Percentiles rank a stretch among this genome's conserved stretches.
These are phyloP conservation scores for Fraxinus angustifolia DNA, from an alignment of 305 asterid species.

Conservation along the genomic window DNA sequence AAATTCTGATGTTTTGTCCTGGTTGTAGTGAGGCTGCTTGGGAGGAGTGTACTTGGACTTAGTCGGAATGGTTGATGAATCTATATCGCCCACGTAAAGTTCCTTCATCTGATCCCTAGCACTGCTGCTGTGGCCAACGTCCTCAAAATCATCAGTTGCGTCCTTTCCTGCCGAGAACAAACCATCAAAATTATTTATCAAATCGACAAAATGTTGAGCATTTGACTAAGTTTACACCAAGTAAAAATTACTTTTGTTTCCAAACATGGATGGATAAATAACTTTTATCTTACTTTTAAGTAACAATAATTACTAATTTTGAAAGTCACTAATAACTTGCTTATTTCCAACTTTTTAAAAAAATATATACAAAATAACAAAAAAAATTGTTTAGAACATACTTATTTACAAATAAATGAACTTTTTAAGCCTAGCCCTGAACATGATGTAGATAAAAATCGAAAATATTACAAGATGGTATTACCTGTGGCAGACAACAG, in stretches of 20 bases:
- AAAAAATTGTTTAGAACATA: not conserved
- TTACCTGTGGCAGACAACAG: slow-evolving; percentile 73
- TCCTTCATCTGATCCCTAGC: slow-evolving; percentile 73
- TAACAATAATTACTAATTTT: not conserved
- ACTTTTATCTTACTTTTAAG: not conserved
- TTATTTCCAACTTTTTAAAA: not conserved
- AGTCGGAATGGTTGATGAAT: slow-evolving; percentile 53
- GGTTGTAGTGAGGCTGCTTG: slow-evolving; percentile 81
- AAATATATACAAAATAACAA: no score
- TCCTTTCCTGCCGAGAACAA: slow-evolving; percentile 59
- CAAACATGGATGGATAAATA: not conserved
- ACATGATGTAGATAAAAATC: not conserved
- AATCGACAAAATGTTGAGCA: not conserved
- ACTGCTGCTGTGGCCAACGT: slow-evolving; percentile 72
- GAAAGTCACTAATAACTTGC: not conserved
- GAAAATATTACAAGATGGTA: not conserved
- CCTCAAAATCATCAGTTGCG: slow-evolving; percentile 94
- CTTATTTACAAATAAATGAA: not conserved
- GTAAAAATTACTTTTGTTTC: not conserved
- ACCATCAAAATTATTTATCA: not conserved
- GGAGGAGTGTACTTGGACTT: slow-evolving; percentile 64
- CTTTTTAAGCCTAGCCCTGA: not conserved
- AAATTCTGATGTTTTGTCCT: slow-evolving; percentile 74
- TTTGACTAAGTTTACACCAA: not conserved
- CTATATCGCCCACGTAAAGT: slow-evolving; percentile 61